These are phyloP conservation scores for Allantophomopsis lycopodina DNA, from an alignment of 2,329 filamentous ascomycete species.

Conservation along the genomic window DNA sequence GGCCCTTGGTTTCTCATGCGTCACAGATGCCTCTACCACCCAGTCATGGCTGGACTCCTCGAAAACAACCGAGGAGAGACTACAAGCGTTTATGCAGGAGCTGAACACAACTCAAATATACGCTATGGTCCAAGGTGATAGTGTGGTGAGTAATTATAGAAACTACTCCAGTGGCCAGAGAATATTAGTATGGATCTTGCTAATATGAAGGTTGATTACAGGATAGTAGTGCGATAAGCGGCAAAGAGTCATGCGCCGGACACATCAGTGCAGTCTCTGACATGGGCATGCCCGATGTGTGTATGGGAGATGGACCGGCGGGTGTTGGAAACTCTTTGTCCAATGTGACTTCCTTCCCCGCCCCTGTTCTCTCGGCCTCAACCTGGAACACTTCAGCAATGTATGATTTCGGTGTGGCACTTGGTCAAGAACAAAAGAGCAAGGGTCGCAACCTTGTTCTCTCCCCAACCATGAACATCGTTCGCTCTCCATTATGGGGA, in stretches of 20 bases:
- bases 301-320: too few relatives aligned
- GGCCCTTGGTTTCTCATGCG: too few relatives aligned
- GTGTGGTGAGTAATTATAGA: slow-evolving; percentile 1
- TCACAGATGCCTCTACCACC: too few relatives aligned
- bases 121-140: slow-evolving; percentile 6
- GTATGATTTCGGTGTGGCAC: slow-evolving; percentile 47
- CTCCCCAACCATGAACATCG: slow-evolving; percentile 63
- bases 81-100: slow-evolving; percentile 4
- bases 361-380: slow-evolving; percentile 43
- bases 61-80: slow-evolving; percentile 2
- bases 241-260: slow-evolving; percentile 3
- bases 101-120: slow-evolving; percentile 5
- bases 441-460: slow-evolving; percentile 61
- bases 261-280: slow-evolving; percentile 2
- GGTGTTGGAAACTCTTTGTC: neutral
- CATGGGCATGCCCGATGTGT: too few relatives aligned
- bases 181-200: neutral
- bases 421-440: slow-evolving; percentile 56
- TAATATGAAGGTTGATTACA: neutral
- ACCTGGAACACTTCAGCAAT: slow-evolving; percentile 61
- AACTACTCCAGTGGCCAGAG: too few relatives aligned
- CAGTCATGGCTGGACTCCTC: slow-evolving; percentile 5
- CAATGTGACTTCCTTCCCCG: slow-evolving; percentile 2
- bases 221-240: slow-evolving; percentile 3
- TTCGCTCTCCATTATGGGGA: slow-evolving; percentile 51